Base-by-base conservation (phyloP, 306 rosid species). In the Corylus avellana region DNA sequence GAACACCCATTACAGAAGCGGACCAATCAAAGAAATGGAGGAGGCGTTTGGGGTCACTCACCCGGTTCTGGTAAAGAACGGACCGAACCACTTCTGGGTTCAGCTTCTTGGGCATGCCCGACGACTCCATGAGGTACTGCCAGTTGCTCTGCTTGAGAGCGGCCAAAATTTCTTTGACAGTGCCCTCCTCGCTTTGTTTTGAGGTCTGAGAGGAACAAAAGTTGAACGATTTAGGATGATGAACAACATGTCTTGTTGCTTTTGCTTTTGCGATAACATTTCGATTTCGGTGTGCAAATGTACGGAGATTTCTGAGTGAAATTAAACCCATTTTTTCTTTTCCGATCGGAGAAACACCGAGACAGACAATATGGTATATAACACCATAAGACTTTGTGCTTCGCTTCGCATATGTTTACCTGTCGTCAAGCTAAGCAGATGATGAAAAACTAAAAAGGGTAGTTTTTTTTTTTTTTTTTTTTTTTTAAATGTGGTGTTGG, bases 21-120 rank as follows among this genome's bases (percentile, higher is more conserved):
- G 89, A 77, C 88, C 91, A 87, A 0, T 51, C 10, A 68, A 88
- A 83, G 81, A 88, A 88, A 47, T 68, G 78, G 27, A 76, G 72
- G 74, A 88, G 89, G 81, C 71, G 80, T 57, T 74, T 80, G 44
- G 85, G 78, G 71, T 85, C 79, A 72, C 47, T 69, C 53, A 47
- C 80, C 54, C 70, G 51, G 77, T 76, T 81, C 17, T 46, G 78
- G 44, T 44, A 75, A 42, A 84, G 75, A 50, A 86, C 85, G 20
- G 81, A 77, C 18, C 81, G 78, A 53, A 88, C 77, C 29, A 88
- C 80, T 49, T 70, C 79, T 17, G 86, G 81, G 82, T 80, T 88
- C 20, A 88, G 82, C 81, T 81, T 81, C 75, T 32, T 69, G 59
- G 70, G 73, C 13, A 75, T 57, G 39, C 48, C 77, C 0, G 77